Evolutionary conservation across 2,329 filamentous ascomycete genomes (phyloP).

Genomic region (Fonsecaea erecta): DNA sequence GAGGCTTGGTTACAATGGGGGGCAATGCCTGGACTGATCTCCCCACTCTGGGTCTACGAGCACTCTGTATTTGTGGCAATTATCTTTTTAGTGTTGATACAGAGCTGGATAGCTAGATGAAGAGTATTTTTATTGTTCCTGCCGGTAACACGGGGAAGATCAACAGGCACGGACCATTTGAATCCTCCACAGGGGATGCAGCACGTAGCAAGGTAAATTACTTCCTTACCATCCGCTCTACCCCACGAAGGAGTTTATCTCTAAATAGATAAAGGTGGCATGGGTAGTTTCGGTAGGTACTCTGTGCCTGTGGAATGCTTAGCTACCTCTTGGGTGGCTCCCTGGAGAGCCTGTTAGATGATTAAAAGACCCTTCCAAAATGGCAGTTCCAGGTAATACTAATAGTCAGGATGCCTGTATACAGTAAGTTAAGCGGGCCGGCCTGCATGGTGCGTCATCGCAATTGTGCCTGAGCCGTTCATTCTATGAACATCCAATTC

Average conservation of each 20-base stretch:
- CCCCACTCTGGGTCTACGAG: not conserved
- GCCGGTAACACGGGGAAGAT: not conserved
- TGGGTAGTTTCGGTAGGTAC: too few relatives aligned
- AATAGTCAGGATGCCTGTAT: not conserved
- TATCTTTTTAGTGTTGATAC: too few relatives aligned
- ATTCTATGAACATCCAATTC: constrained; percentile 6
- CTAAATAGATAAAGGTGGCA: not conserved
- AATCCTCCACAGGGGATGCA: not conserved
- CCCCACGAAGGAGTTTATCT: not conserved
- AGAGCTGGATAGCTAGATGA: too few relatives aligned
- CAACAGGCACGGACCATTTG: not conserved
- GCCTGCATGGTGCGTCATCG: constrained; percentile 13
- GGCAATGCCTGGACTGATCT: not conserved
- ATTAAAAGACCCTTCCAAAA: not conserved
- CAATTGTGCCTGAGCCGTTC: constrained; percentile 7
- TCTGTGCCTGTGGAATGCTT: too few relatives aligned
- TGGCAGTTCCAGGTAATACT: not conserved
- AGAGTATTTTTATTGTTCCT: not conserved
- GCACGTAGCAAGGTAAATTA: too few relatives aligned
- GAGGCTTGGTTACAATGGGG: not conserved
- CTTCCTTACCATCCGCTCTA: not conserved
- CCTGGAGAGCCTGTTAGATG: too few relatives aligned
- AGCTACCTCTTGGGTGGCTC: too few relatives aligned
- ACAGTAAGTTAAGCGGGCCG: not conserved
- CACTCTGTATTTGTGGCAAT: too few relatives aligned